Evolutionary conservation across 148 eudicot species (phyloP), one percentile per base, ranked within the genome.

Genomic region (Arbutus unedo): DNA sequence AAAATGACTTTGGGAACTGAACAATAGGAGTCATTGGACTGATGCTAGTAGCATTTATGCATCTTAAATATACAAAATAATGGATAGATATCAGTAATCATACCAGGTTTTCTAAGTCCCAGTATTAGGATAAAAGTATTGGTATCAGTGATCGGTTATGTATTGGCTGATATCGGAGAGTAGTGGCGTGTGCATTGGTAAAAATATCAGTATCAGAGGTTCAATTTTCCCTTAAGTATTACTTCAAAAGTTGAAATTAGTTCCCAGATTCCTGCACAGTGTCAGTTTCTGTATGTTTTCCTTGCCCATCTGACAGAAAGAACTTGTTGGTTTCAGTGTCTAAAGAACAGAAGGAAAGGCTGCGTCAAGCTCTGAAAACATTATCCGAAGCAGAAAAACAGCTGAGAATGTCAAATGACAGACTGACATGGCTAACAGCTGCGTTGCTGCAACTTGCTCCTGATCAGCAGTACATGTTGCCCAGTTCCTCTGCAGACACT

Each of bases 391-490:
- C 99, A 31, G 98, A 96, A 84, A 96, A 96, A 83, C 98, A 94
- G 91, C 90, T 96, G 83, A 88, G 99, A 87, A 79, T 85, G 85
- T 94, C 99, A 50, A 93, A 89, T 84, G 99, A 96, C 86, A 89
- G 89, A 87, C 76, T 93, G 74, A 96, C 98, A 13, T 94, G 98
- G 99, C 91, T 96, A 55, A 96, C 98, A 4, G 97, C 99, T 47
- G 98, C 97, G 54, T 82, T 94, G 77, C 91, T 96, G 84, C 99
- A 96, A 83, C 97, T 96, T 84, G 99, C 98, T 83, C 99, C 99
- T 41, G 95, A 96, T 80, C 94, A 89, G 80, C 95, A 93, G 85
- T 92, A 93, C 87, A 81, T 90, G 85, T 85, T 90, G 71, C 95
- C 93, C 51, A 88, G 87, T 84, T 93, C 95, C 45, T 95, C 98